Base-by-base conservation (phyloP, 1,284 basidiomycete species). In the Mycosarcoma mackinlayi region DNA sequence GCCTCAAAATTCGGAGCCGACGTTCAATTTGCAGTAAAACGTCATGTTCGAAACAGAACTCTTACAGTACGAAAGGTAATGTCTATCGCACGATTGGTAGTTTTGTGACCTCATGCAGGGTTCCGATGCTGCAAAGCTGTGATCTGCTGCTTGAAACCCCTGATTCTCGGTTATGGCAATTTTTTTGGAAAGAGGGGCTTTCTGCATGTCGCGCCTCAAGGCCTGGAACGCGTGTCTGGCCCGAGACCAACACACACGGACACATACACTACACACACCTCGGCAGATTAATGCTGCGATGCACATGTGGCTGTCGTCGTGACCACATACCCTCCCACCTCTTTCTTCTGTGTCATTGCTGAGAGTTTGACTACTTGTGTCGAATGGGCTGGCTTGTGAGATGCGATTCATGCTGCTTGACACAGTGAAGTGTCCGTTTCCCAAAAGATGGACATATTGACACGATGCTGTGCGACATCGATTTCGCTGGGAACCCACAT, bases 181-280 rank as follows among this genome's bases (percentile, higher is more conserved):
- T 1, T 4, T 25, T 48, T 23, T 13, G 33, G n/a, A 39, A 51
- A 51, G 48, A 62, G 60, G 60, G 60, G 60, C 60, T 37, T 16
- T 14, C n/a, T 62, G 60, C 60, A 62, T 51, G 59, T 50, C 31
- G 25, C 34, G 50, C 51, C 37, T 25, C 41, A 25, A 14, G 4
- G 39, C 18, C 19, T 21, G 6, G 33, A 24, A 39, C 34, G 47
- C 47, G 35, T 47, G 10, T 38, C 19, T 35, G 7, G 33, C n/a
- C 16, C 33, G 25, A 59, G 57, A 59, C 49, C 57, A 59, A 59
- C 56, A 35, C 33, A n/a, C n/a, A n/a, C n/a, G n/a, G n/a, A n/a
- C n/a, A n/a, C n/a, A n/a, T n/a, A n/a, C n/a, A n/a, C n/a, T n/a
- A n/a, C n/a, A n/a, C n/a, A n/a, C n/a, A 57, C 54, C 30, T 47